These are phyloP conservation scores for Fusarium lyarnte DNA, from an alignment of 2,329 filamentous ascomycete species.

Conservation along the genomic window DNA sequence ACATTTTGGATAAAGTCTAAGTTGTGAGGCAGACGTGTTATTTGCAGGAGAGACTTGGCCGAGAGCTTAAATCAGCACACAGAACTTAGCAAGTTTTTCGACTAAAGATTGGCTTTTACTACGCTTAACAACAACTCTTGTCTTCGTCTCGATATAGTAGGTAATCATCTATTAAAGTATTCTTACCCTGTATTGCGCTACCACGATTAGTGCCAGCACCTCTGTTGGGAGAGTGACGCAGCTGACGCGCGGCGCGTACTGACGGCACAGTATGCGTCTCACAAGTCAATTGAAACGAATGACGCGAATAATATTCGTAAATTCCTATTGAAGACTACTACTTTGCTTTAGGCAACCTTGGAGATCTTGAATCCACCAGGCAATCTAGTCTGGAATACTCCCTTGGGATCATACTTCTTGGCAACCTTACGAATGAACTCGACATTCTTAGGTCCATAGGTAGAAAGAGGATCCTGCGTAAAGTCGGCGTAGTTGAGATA, in stretches of 20 bases:
- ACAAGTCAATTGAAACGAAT: too few species aligned
- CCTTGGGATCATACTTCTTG: background rate
- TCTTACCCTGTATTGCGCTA: background rate
- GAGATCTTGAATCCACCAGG: conserved; percentile 14
- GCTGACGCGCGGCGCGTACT: background rate
- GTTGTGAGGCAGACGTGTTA: too few species aligned
- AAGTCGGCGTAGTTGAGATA: conserved; percentile 23
- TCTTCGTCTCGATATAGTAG: fast-evolving
- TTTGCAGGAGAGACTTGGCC: too few species aligned
- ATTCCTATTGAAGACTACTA: background rate
- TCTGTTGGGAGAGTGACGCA: background rate
- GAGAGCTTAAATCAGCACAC: too few species aligned
- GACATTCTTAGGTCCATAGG: conserved; percentile 1
- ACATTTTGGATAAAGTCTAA: too few species aligned
- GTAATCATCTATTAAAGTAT: background rate
- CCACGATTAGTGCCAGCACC: fast-evolving
- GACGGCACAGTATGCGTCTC: background rate
- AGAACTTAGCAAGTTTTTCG: too few species aligned
- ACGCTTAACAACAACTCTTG: background rate
- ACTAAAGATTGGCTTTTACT: background rate
- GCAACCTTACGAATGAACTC: background rate
- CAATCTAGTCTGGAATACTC: background rate
- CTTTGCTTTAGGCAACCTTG: background rate
- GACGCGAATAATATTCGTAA: fast-evolving
- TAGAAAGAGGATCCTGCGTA: conserved; percentile 2